Conservation (phyloP, 768 basidiomycete species). For the Termitomyces sp. region DNA sequence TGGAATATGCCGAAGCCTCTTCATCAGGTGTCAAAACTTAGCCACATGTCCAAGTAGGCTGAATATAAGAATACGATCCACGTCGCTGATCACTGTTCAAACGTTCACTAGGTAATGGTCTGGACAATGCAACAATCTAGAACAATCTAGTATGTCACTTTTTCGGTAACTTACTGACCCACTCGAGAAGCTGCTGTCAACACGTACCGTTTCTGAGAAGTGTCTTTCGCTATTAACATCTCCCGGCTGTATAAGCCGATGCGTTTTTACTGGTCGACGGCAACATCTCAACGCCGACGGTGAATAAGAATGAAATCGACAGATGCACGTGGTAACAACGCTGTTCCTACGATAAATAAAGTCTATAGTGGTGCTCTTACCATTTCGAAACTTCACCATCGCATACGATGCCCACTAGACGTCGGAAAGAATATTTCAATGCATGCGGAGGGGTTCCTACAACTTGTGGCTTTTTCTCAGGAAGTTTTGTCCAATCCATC, state of each 20-base stretch:
- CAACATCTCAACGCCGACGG: slow-evolving; percentile 3
- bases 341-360: too few species aligned
- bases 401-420: slow-evolving; percentile 18
- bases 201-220: slow-evolving; percentile 16
- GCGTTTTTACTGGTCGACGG: slow-evolving; percentile 14
- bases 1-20: too few species aligned
- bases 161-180: neutral
- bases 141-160: neutral
- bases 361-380: neutral
- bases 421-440: too few species aligned
- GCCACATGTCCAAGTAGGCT: too few species aligned
- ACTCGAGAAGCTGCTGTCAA: slow-evolving; percentile 1
- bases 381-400: slow-evolving; percentile 28
- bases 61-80: too few species aligned
- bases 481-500: slow-evolving; percentile 50
- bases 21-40: too few species aligned
- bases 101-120: neutral
- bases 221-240: neutral
- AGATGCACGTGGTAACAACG: too few species aligned
- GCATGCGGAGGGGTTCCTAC: slow-evolving; percentile 46
- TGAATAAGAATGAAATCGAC: slow-evolving; percentile 20
- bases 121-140: too few species aligned
- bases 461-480: slow-evolving; percentile 40
- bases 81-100: neutral
- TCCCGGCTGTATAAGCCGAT: slow-evolving; percentile 5